Base-by-base conservation (phyloP, 2,329 filamentous ascomycete species). In the Magnaporthiopsis incrustans region DNA sequence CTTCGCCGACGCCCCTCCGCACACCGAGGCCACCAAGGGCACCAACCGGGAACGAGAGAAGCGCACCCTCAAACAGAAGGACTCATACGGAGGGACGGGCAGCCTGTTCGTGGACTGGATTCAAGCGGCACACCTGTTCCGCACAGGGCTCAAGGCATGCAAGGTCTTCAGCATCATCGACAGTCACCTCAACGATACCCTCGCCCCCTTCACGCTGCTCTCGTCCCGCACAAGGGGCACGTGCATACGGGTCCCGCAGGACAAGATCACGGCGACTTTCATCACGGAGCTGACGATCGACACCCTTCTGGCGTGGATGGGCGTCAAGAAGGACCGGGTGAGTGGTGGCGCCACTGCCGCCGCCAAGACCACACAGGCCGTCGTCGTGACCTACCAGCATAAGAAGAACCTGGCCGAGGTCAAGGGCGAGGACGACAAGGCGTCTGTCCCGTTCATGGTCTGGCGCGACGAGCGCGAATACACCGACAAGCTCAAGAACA, bases 271-370 rank as follows among this genome's bases (percentile, higher is more conserved):
- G 4, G 63, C 74, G 0, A 65, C 70, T 2, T 67, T 65, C 32
- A 79, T 82, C 63, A 77, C 79, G 1, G 72, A 74, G 65, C 64
- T 79, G 32, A 80, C 79, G 0, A 67, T 81, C 1, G 71, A 72
- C n/a, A 64, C 80, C 0, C 69, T 81, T 4, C 67, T 81, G 26
- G 69, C 75, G 0, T 80, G 78, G 78, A 80, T 80, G 77, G 76
- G 77, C 12, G 70, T 74, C 0, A 70, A 67, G 27, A 74, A 73
- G 66, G 65, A 68, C 26, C 27, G 32, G 27, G 58, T 5, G 11
- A 14, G 10, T 27, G 14, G 57, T 4, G 12, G 35, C 35, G 14
- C 4, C 35, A 38, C 12, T 4, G 15, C 35, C 61, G 66, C 65
- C 15, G 64, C 59, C 4, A 62, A 64, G 5, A 64, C 67, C 59